Conservation (phyloP, 1,284 basidiomycete genomes). For the Malassezia pachydermatis region DNA sequence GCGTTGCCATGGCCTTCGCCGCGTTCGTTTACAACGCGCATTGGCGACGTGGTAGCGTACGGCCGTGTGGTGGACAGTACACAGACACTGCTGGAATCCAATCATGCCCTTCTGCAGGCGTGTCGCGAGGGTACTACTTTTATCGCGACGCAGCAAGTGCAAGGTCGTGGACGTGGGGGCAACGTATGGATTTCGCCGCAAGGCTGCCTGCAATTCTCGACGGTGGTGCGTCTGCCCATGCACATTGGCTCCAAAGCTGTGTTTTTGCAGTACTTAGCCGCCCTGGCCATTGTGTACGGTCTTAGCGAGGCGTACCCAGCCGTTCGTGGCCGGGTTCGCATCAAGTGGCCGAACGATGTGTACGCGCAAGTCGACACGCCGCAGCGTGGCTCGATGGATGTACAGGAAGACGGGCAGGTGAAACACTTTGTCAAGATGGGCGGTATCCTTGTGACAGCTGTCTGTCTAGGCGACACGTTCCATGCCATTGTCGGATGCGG, state of each 20-base stretch:
- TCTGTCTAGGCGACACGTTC: slow-evolving; percentile 60
- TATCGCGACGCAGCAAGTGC: slow-evolving; percentile 74
- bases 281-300: slow-evolving; percentile 77
- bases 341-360: slow-evolving; percentile 98
- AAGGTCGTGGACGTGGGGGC: slow-evolving; percentile 74
- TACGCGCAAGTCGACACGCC: slow-evolving; percentile 60
- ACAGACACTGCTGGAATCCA: slow-evolving; percentile 86
- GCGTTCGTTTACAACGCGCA: not conserved
- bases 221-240: slow-evolving; percentile 59
- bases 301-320: slow-evolving; percentile 55
- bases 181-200: slow-evolving; percentile 88
- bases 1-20: slow-evolving; percentile 7
- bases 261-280: slow-evolving; percentile 90
- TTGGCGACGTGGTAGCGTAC: slow-evolving; percentile 51
- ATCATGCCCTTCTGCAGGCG: slow-evolving; percentile 60
- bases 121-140: slow-evolving; percentile 69
- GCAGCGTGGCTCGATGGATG: slow-evolving; percentile 46
- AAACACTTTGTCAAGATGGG: slow-evolving; percentile 38
- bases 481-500: slow-evolving; percentile 76
- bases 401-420: slow-evolving; percentile 50
- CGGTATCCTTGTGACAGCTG: slow-evolving; percentile 83
- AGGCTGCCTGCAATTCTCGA: slow-evolving; percentile 77
- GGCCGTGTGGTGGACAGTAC: slow-evolving; percentile 85
- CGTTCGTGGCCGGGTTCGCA: slow-evolving; percentile 54
- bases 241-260: slow-evolving; percentile 65